Evolutionary conservation across 2,329 filamentous ascomycete species (phyloP), one percentile per base, ranked within the genome.

Genomic region (Sordariomycetes sp.): DNA sequence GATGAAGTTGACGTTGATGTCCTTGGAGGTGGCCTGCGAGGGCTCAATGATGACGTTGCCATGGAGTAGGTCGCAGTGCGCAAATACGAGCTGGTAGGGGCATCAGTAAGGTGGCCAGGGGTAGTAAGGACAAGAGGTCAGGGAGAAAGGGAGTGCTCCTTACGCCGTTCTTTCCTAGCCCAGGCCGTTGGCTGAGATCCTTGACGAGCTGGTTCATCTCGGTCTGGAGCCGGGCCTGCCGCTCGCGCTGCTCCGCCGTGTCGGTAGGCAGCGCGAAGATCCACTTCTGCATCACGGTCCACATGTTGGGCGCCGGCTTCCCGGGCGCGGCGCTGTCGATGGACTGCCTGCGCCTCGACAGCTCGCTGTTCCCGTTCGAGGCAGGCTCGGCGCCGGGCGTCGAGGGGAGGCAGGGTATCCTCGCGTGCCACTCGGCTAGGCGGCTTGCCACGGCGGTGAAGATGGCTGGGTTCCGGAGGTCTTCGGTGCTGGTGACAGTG

Each of bases 251-350:
- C 58, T 81, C 78, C 37, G 86, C 82, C 5, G 87, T 94, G 59
- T 79, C 78, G 57, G 79, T 83, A 14, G 94, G 92, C 62, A 99
- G 78, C 46, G 90, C 93, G 64, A 87, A 76, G 59, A 97, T 90
- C 94, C 94, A 99, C 74, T 92, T 95, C 70, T 96, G 90, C 81
- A 97, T 88, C 37, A 95, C 91, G 7, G 89, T 90, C 94, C 94
- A 99, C 59, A 96, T 76, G 70, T 95, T 97, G 20, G 91, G 89
- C n/a, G 83, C 78, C 5, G 86, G 85, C 67, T 87, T 90, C 61
- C 83, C 83, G 53, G 83, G 83, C 24, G 83, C 83, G 52, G 81
- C 75, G 60, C 72, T 72, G 61, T 77, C 73, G 60, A 80, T 77
- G 14, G 55, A 57, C 32, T 52, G 46, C 18, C 55, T 46, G 54